phyloP scores from a whole-genome alignment of 2,329 filamentous ascomycete genomes.

The Alternaria ethzedia region DNA sequence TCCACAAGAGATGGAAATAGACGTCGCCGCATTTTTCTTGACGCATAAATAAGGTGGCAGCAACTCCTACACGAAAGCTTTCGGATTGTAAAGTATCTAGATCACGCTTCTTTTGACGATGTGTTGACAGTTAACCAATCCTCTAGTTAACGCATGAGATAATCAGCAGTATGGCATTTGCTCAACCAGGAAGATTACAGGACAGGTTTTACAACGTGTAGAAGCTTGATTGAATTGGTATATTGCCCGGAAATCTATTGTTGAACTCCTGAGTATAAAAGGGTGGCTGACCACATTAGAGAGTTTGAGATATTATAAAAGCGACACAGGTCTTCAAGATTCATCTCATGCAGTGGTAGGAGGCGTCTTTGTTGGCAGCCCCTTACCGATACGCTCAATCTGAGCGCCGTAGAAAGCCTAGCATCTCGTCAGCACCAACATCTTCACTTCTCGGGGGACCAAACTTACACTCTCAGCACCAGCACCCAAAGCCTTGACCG shows the following conservation, averaged over 20 bases:
- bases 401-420: background rate
- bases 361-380: background rate
- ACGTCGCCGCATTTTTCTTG: background rate
- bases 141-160: background rate
- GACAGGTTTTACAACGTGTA: no score
- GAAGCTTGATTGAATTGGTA: background rate
- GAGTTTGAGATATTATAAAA: background rate
- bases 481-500: background rate
- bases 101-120: background rate
- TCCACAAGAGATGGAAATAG: background rate
- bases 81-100: background rate
- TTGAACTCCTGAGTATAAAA: background rate
- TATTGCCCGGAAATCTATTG: background rate
- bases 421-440: background rate
- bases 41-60: background rate
- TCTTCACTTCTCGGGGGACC: background rate
- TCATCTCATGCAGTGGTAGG: background rate
- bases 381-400: background rate
- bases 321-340: background rate
- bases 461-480: constrained; percentile 5
- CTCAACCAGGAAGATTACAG: background rate
- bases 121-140: background rate
- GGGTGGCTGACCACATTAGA: background rate
- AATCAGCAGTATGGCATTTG: background rate
- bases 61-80: background rate